A percentile compares a stretch with the other conserved stretches of the same genome.
These are phyloP conservation scores for Cryptosporidium baileyi DNA, from an alignment of 169 alveolate genomes.

Conservation along the genomic window DNA sequence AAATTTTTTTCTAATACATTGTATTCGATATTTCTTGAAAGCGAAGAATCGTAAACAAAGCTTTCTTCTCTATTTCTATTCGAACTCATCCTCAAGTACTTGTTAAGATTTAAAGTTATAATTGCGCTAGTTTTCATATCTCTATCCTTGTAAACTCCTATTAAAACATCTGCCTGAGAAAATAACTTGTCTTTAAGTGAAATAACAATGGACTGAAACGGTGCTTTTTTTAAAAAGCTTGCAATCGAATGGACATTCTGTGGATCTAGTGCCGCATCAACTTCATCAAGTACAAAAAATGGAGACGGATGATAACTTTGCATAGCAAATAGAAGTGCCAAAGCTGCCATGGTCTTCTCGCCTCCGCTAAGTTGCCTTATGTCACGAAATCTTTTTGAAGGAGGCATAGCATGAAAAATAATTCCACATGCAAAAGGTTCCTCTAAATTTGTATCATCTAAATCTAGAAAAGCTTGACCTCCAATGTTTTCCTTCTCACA, in stretches of 20 bases:
- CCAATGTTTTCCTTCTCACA: constrained; percentile 70
- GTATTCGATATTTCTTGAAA: constrained; percentile 14
- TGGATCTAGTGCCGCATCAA: constrained; percentile 92
- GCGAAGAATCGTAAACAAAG: neutral
- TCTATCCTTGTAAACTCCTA: constrained; percentile 82
- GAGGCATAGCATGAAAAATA: constrained; percentile 85
- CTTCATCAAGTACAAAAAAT: constrained; percentile 90
- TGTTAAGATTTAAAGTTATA: constrained; percentile 76
- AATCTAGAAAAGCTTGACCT: constrained; percentile 82
- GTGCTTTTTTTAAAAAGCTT: constrained; percentile 76
- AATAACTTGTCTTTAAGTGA: constrained; percentile 86
- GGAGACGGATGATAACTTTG: constrained; percentile 89
- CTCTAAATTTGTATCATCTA: constrained; percentile 78
- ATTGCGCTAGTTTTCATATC: constrained; percentile 77
- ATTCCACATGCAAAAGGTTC: constrained; percentile 86
- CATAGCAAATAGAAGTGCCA: constrained; percentile 88
- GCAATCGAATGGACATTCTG: constrained; percentile 83
- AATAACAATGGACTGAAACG: constrained; percentile 83
- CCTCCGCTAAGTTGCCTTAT: constrained; percentile 92
- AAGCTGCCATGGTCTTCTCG: constrained; percentile 94
- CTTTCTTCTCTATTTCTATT: neutral
- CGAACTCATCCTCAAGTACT: neutral
- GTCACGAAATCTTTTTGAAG: constrained; percentile 86
- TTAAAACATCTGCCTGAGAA: constrained; percentile 82
- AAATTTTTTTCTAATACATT: neutral